Conservation (phyloP, 73 alveolate species). For the Paramecium octaurelia region DNA sequence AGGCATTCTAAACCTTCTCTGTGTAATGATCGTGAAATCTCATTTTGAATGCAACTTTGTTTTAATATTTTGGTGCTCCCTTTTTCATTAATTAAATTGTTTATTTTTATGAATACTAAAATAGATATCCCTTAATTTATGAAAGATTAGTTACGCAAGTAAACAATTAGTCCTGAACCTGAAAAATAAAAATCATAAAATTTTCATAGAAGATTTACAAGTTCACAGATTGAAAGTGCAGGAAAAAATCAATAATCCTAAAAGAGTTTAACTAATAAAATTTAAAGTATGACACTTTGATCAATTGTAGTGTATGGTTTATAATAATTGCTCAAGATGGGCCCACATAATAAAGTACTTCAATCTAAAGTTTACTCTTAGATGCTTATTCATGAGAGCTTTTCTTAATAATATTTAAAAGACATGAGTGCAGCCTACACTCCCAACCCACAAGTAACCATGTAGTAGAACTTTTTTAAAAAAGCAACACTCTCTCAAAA, state of each 20-base stretch:
- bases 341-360: neutral
- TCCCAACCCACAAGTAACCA: neutral
- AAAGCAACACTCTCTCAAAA: neutral
- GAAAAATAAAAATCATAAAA: neutral
- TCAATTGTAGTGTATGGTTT: conserved; percentile 35
- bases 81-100: conserved; percentile 42
- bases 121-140: conserved; percentile 21
- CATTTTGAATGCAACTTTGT: conserved; percentile 31
- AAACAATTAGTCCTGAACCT: conserved; percentile 40
- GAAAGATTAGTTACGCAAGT: neutral
- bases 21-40: neutral
- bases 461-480: conserved; percentile 17
- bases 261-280: neutral
- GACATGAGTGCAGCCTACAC: neutral
- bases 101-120: neutral
- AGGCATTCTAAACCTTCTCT: neutral
- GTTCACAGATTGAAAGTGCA: conserved; percentile 4
- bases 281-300: neutral
- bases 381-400: conserved; percentile 30
- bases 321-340: conserved; percentile 2
- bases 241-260: neutral
- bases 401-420: conserved; percentile 25
- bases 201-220: conserved; percentile 27
- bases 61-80: conserved; percentile 40
- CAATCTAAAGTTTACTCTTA: conserved; percentile 20